Conservation (phyloP, 768 basidiomycete genomes). For the Mycena vitilis region DNA sequence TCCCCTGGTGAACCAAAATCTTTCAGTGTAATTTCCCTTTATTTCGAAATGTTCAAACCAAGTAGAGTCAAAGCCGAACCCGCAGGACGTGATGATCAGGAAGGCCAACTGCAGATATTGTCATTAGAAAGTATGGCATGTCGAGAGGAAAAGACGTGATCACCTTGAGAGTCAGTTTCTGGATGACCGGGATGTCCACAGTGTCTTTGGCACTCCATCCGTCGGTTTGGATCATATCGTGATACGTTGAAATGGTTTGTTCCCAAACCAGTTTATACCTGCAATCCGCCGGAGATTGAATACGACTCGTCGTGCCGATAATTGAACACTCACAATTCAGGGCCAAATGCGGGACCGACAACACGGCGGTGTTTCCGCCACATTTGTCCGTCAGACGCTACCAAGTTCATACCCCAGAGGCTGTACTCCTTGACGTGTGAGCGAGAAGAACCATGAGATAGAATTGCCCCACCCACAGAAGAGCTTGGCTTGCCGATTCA, state of each 20-base stretch:
- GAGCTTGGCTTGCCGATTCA: neutral
- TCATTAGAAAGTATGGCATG: neutral
- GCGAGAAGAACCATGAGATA: neutral
- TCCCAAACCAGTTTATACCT: constrained; percentile 58
- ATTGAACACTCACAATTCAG: constrained; percentile 35
- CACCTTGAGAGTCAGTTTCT: constrained; percentile 52
- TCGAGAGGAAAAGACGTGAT: neutral
- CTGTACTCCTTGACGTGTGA: neutral
- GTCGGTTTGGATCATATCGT: constrained; percentile 53
- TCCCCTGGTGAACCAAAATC: constrained; percentile 22
- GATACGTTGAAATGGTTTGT: constrained; percentile 48
- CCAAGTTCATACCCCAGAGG: constrained; percentile 47
- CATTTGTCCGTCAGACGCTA: constrained; percentile 45
- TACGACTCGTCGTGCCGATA: neutral
- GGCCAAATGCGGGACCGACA: constrained; percentile 47
- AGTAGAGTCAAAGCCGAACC: constrained; percentile 57
- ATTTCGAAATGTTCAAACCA: constrained; percentile 43
- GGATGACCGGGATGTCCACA: constrained; percentile 46
- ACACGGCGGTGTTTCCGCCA: constrained; percentile 51
- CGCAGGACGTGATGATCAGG: constrained; percentile 57
- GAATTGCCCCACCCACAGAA: neutral
- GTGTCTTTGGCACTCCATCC: constrained; percentile 46
- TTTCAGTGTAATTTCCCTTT: too few species aligned
- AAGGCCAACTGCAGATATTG: constrained; percentile 50
- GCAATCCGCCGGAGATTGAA: neutral